Base-by-base conservation (phyloP, 2,329 filamentous ascomycete species). In the Pseudogymnoascus sp. region DNA sequence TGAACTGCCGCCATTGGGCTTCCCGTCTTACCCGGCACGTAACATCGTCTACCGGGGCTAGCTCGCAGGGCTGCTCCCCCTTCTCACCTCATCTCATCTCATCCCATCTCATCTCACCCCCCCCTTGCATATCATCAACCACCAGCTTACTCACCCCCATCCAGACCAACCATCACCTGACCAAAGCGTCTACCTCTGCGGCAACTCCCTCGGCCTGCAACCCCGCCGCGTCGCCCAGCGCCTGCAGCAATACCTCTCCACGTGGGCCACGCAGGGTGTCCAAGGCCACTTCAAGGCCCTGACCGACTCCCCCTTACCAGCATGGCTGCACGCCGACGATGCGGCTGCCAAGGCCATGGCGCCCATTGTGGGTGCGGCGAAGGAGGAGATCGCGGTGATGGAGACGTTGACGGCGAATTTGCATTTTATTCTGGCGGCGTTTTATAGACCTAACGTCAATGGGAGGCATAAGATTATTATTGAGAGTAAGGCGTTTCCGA, bases 401-500 rank as follows among this genome's bases (percentile, higher is more conserved):
- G 86, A 89, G 69, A 91, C 88, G 0, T 75, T 93, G 74, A 93
- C 90, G 13, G 87, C 85, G 21, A 93, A 93, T 73, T 73, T 93
- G 62, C 90, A 93, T 76, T 75, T 93, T 19, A 77, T 92, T 62
- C 86, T 93, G 86, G 84, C 87, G 35, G 89, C 88, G 70, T 93
- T 93, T 77, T 93, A 92, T 75, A 81, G 78, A 36, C 90, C 90
- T 0, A 86, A 84, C 7, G 68, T 82, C 76, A 76, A 76, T 40
- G 76, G 77, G 19, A 74, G 74, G 62, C 88, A 87, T 74, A 92
- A 91, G 76, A 89, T 93, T 67, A 88, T 93, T 65, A 80, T 93
- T 31, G 90, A 93, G 74, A 85, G 84, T 66, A 92, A 91, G 72
- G 89, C 90, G 0, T 93, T 93, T 71, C 90, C 90, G 0, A 90